These are phyloP conservation scores for Glycyrrhiza uralensis DNA, from an alignment of 306 rosid genomes.

Conservation along the genomic window DNA sequence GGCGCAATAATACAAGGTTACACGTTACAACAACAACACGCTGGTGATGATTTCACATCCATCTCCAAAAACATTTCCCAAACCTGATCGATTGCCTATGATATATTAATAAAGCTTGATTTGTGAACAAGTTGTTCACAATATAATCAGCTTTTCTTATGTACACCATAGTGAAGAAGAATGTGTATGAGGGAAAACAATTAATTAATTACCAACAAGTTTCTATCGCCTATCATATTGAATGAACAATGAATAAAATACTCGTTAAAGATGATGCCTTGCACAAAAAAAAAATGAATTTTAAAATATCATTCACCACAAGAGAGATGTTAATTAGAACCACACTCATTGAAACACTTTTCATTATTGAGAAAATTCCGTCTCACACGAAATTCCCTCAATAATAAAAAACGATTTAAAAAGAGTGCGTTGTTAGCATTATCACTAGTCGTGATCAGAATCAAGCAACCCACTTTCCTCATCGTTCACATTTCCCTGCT, in stretches of 20 bases:
- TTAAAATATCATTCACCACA: constrained; percentile 18
- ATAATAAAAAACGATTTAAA: neutral
- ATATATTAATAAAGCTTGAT: neutral
- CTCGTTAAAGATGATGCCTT: neutral
- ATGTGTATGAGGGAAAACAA: neutral
- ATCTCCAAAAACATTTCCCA: no score
- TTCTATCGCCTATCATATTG: neutral
- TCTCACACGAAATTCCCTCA: neutral
- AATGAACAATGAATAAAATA: neutral
- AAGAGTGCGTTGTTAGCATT: neutral
- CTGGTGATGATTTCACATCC: no score
- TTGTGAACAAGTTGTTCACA: neutral
- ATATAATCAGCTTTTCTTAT: neutral
- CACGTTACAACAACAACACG: no score
- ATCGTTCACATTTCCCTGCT: constrained; percentile 26
- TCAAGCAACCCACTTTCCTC: constrained; percentile 52
- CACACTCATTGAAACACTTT: neutral
- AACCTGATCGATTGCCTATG: no score
- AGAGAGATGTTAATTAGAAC: neutral
- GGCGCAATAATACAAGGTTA: no score
- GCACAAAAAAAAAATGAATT: neutral
- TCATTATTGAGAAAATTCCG: neutral
- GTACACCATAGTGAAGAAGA: no score
- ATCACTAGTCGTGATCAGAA: constrained; percentile 17
- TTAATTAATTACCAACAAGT: neutral